Conservation (phyloP, 2,329 filamentous ascomycete species). For the Pseudogymnoascus sp. region DNA sequence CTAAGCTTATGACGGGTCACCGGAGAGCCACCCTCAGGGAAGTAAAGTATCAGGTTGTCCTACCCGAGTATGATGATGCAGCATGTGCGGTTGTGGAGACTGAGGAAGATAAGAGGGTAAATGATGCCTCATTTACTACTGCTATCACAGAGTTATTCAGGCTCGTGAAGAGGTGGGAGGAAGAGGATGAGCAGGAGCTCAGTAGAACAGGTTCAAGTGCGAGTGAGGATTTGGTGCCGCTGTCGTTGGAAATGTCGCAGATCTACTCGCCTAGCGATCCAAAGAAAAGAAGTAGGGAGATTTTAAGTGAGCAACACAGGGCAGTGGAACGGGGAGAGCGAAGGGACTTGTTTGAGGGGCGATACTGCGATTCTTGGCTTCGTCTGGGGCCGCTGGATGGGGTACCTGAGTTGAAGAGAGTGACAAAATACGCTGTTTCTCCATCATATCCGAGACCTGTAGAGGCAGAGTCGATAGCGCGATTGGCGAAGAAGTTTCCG, state of each 20-base stretch:
- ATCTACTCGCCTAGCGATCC: conserved; percentile 18
- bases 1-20: conserved; percentile 11
- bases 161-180: conserved; percentile 15
- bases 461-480: not conserved
- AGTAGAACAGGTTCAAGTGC: not conserved
- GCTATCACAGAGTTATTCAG: conserved; percentile 14
- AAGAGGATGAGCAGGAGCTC: not conserved
- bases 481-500: not conserved
- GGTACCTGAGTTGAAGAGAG: conserved; percentile 1
- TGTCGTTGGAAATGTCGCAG: not conserved
- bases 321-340: conserved; percentile 12
- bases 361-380: conserved; percentile 18
- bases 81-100: conserved; percentile 18
- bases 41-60: conserved; percentile 16
- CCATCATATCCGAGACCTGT: not conserved
- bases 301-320: not conserved
- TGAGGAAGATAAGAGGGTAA: conserved; percentile 14
- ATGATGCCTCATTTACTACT: conserved; percentile 17
- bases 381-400: not conserved
- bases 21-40: conserved; percentile 5
- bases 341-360: conserved; percentile 15
- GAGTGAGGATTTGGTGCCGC: not conserved
- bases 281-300: not conserved
- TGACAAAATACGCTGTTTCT: not conserved
- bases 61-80: conserved; percentile 17